Percentiles rank a stretch among this genome's conserved stretches.
These are phyloP conservation scores for Aspergillus incahuasiensis DNA, from an alignment of 495 filamentous ascomycete genomes.

Conservation along the genomic window DNA sequence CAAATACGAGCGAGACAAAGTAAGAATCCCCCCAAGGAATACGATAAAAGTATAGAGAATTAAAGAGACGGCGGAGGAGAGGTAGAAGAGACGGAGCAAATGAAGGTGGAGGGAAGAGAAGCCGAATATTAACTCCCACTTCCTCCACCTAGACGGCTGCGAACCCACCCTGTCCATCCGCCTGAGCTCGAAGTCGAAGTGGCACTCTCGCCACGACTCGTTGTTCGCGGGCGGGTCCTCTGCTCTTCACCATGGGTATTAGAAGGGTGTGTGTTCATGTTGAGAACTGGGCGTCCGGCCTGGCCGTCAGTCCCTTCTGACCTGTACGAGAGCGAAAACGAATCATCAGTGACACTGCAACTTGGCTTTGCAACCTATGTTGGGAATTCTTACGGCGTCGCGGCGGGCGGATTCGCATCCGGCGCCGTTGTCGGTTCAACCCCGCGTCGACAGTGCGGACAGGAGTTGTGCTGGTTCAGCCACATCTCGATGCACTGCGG, in stretches of 20 bases:
- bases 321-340: constrained; percentile 7
- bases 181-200: constrained; percentile 11
- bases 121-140: constrained; percentile 10
- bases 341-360: constrained; percentile 7
- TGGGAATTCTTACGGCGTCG: constrained; percentile 23
- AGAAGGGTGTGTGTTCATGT: not conserved
- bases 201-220: constrained; percentile 22
- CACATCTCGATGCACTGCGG: constrained; percentile 70
- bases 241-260: constrained; percentile 6
- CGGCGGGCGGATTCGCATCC: not conserved
- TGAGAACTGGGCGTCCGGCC: not conserved
- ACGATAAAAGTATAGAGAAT: no score
- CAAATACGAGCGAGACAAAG: not conserved
- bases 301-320: constrained; percentile 18
- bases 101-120: constrained; percentile 5
- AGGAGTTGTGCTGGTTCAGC: constrained; percentile 85
- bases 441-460: constrained; percentile 77
- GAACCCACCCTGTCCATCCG: constrained; percentile 35
- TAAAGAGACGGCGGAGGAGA: not conserved
- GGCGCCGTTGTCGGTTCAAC: constrained; percentile 45
- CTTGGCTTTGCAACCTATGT: not conserved
- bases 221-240: constrained; percentile 8
- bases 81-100: not conserved
- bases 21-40: not conserved
- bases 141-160: constrained; percentile 36